phyloP scores from a whole-genome alignment of 2,329 filamentous ascomycete species.

The Paecilomyces dactylethromorphus region DNA sequence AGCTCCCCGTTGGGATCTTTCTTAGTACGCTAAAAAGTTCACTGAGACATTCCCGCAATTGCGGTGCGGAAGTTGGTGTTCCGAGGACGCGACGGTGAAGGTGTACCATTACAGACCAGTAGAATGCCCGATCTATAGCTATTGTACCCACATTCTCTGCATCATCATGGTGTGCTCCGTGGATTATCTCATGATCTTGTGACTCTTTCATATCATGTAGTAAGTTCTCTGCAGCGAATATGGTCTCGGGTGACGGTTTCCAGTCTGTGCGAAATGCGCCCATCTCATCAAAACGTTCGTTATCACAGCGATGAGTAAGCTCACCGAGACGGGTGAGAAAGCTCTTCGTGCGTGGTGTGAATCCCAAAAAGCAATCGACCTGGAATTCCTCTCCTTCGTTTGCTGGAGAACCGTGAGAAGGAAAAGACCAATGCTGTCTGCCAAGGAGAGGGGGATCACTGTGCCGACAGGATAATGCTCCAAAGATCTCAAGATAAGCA shows the following conservation, averaged over 20 bases:
- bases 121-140: constrained; percentile 71
- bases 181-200: constrained; percentile 31
- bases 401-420: constrained; percentile 42
- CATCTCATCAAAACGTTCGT: constrained; percentile 53
- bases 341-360: constrained; percentile 64
- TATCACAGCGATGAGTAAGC: constrained; percentile 62
- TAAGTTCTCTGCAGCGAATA: constrained; percentile 53
- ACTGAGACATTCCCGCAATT: constrained; percentile 58
- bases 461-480: constrained; percentile 58
- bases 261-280: constrained; percentile 49
- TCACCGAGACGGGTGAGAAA: constrained; percentile 67
- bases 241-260: constrained; percentile 51
- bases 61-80: constrained; percentile 48
- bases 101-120: constrained; percentile 71
- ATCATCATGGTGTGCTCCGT: constrained; percentile 33
- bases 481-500: constrained; percentile 74
- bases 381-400: constrained; percentile 57
- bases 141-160: constrained; percentile 43
- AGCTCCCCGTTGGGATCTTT: constrained; percentile 58
- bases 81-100: constrained; percentile 67
- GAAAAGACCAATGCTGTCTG: constrained; percentile 42
- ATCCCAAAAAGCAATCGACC: constrained; percentile 76
- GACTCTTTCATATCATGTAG: constrained; percentile 57
- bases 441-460: constrained; percentile 46
- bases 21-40: constrained; percentile 58